Conservation (phyloP, 768 basidiomycete species). For the Tulasnella sp. region DNA sequence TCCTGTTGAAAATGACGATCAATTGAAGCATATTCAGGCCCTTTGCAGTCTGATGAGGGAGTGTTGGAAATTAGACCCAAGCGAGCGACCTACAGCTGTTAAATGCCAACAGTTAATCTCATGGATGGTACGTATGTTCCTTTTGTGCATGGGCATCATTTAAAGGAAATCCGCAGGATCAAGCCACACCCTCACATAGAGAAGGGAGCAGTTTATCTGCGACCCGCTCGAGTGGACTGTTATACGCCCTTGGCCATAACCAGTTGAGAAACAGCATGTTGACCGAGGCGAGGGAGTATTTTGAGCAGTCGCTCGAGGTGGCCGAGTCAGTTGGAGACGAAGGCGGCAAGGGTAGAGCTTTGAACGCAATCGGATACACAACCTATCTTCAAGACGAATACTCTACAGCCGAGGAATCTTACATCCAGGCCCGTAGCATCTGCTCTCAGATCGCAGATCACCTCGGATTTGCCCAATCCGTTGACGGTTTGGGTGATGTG, state of each 20-base stretch:
- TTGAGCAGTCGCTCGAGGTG: not conserved
- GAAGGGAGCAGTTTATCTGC: not conserved
- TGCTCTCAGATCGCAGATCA: not conserved
- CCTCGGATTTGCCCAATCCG: not conserved
- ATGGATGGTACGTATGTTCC: not conserved
- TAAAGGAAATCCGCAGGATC: not conserved
- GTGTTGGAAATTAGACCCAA: not conserved
- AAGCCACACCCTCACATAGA: not conserved
- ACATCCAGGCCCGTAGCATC: not conserved
- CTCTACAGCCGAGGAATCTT: not conserved
- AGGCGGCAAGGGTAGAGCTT: not conserved
- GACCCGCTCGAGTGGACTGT: not conserved
- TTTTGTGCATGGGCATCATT: too few species aligned
- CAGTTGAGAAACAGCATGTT: not conserved
- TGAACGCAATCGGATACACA: not conserved
- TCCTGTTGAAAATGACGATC: not conserved
- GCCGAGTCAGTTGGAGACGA: not conserved
- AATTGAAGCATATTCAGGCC: not conserved
- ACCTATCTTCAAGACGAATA: not conserved
- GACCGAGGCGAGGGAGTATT: not conserved
- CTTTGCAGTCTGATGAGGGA: not conserved
- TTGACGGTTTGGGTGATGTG: not conserved
- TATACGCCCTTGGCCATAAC: not conserved
- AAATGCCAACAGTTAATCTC: not conserved
- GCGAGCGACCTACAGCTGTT: not conserved